These are phyloP conservation scores for Pythium guiyangense DNA, from an alignment of 352 stramenopile species.

Conservation along the genomic window DNA sequence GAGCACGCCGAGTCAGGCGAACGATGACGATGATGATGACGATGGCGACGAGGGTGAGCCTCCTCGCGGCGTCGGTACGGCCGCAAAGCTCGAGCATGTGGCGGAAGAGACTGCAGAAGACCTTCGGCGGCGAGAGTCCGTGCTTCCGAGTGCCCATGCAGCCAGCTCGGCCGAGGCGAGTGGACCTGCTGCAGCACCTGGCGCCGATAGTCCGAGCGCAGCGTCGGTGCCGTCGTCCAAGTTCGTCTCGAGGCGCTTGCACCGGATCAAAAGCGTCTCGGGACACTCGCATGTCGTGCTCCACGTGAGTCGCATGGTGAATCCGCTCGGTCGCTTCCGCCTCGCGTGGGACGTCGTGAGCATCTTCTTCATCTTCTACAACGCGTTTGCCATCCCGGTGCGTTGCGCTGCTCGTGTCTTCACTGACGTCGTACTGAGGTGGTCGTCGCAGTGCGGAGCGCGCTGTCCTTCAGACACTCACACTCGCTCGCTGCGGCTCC, in stretches of 20 bases:
- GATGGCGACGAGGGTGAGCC: conserved; percentile 9
- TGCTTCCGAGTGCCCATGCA: background rate
- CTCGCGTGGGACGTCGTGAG: conserved; percentile 63
- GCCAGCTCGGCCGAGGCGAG: too few species aligned
- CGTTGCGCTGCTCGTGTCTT: conserved; percentile 5
- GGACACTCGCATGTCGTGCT: conserved; percentile 20
- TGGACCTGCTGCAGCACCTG: background rate
- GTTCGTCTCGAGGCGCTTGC: conserved; percentile 11
- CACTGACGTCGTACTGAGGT: background rate
- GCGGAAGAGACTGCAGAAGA: conserved; percentile 10
- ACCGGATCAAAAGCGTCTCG: conserved; percentile 26
- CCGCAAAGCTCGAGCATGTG: conserved; percentile 10
- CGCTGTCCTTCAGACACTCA: background rate
- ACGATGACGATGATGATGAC: conserved; percentile 24
- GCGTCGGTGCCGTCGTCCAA: conserved; percentile 6
- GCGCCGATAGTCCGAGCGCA: background rate
- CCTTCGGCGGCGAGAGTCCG: conserved; percentile 3
- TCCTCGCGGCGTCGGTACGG: background rate
- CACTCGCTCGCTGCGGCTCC: background rate
- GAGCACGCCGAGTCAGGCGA: conserved; percentile 16
- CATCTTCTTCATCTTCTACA: conserved; percentile 75
- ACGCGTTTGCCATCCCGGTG: conserved; percentile 61
- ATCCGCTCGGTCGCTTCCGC: conserved; percentile 52
- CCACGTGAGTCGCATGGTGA: conserved; percentile 39
- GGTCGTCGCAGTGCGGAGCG: too few species aligned